Conservation (phyloP, 1,284 basidiomycete genomes). For the Ganoderma sinense region DNA sequence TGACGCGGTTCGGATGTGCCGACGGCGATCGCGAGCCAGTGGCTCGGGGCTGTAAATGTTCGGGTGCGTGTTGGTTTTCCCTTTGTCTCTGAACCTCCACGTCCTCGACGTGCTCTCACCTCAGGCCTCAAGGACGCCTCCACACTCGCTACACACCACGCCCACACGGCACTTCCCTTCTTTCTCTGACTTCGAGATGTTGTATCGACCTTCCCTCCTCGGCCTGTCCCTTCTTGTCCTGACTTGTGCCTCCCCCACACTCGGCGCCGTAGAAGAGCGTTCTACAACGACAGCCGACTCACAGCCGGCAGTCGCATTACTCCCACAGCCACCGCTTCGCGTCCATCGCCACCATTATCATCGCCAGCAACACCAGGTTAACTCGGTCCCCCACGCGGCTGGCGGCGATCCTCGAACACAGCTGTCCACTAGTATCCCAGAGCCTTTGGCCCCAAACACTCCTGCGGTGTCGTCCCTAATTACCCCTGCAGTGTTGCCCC, state of each 20-base stretch:
- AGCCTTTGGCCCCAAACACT: background rate
- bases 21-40: background rate
- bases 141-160: constrained; percentile 20
- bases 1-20: background rate
- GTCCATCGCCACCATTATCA: background rate
- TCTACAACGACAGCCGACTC: constrained; percentile 10
- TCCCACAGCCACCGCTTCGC: constrained; percentile 6
- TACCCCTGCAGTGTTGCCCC: no score
- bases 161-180: constrained; percentile 35
- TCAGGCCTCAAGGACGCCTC: background rate
- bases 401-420: background rate
- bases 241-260: constrained; percentile 27
- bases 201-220: constrained; percentile 30
- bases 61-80: background rate
- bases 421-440: background rate
- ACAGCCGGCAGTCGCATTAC: constrained; percentile 3
- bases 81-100: background rate
- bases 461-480: background rate
- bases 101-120: constrained; percentile 1
- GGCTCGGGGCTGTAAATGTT: constrained; percentile 1
- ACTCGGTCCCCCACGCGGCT: background rate
- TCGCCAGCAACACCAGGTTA: background rate
- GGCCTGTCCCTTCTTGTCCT: constrained; percentile 29
- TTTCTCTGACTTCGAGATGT: constrained; percentile 14
- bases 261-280: constrained; percentile 20